Conservation (phyloP, 2,329 filamentous ascomycete genomes). For the Fusarium sp. region DNA sequence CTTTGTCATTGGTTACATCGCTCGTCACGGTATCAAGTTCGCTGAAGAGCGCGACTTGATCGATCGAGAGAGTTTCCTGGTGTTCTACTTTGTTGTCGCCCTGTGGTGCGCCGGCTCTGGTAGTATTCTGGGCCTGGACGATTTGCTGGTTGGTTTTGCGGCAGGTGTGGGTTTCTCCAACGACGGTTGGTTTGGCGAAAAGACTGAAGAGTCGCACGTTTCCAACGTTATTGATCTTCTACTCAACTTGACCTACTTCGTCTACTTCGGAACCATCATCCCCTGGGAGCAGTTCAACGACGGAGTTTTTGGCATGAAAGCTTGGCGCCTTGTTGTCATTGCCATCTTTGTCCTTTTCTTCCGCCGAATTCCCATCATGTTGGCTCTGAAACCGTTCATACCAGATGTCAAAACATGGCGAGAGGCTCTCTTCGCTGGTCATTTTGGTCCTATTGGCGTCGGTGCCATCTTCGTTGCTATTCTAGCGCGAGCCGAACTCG, state of each 20-base stretch:
- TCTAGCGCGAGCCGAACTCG: slow-evolving; percentile 91
- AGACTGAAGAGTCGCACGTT: slow-evolving; percentile 98
- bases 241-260: slow-evolving; percentile 97
- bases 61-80: slow-evolving; percentile 96
- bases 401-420: slow-evolving; percentile 99
- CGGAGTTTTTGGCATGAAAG: slow-evolving; percentile 78
- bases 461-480: slow-evolving; percentile 97
- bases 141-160: slow-evolving; percentile 93
- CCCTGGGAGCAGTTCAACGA: slow-evolving; percentile 95
- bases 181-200: slow-evolving; percentile 98
- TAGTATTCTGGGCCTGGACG: slow-evolving; percentile 91
- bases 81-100: slow-evolving; percentile 98
- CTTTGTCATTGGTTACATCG: slow-evolving; percentile 89
- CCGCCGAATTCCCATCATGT: slow-evolving; percentile 95
- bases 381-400: slow-evolving; percentile 90
- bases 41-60: slow-evolving; percentile 90
- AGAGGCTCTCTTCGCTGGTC: slow-evolving; percentile 95
- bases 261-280: slow-evolving; percentile 97
- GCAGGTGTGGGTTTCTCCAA: slow-evolving; percentile 99
- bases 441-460: slow-evolving; percentile 98
- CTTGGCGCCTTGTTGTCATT: slow-evolving; percentile 94
- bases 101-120: slow-evolving; percentile 96
- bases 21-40: slow-evolving; percentile 89
- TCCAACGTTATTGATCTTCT: slow-evolving; percentile 99
- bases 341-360: slow-evolving; percentile 96